phyloP scores from a whole-genome alignment of 148 eudicot genomes.

The Chenopodium album region DNA sequence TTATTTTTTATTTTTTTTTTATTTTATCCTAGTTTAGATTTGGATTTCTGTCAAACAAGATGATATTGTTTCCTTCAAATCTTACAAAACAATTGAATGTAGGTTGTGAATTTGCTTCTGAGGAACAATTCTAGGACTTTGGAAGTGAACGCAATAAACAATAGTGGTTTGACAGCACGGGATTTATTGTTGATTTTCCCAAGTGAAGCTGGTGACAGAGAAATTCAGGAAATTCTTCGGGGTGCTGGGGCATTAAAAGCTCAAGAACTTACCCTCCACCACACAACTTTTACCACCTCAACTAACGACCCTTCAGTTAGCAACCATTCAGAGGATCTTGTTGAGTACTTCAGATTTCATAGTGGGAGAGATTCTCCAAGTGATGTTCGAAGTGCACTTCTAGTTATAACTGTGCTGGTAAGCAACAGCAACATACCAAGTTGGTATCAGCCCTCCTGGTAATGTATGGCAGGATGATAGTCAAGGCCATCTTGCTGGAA shows the following conservation, averaged over 20 bases:
- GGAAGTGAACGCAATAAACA: slow-evolving; percentile 45
- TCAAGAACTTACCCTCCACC: slow-evolving; percentile 14
- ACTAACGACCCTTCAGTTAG: neutral
- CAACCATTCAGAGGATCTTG: neutral
- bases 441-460: slow-evolving; percentile 56
- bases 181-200: slow-evolving; percentile 38
- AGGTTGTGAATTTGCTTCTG: slow-evolving; percentile 43
- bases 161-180: slow-evolving; percentile 41
- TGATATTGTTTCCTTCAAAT: neutral
- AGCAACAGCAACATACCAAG: slow-evolving; percentile 59
- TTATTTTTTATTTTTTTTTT: too few relatives aligned
- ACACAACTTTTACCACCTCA: neutral
- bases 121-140: slow-evolving; percentile 4
- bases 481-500: slow-evolving; percentile 40
- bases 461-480: slow-evolving; percentile 55
- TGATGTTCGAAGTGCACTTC: slow-evolving; percentile 41
- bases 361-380: slow-evolving; percentile 50
- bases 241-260: slow-evolving; percentile 35
- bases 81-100: slow-evolving; percentile 6
- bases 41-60: neutral
- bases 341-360: slow-evolving; percentile 48
- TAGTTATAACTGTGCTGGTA: slow-evolving; percentile 51
- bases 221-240: slow-evolving; percentile 41
- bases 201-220: slow-evolving; percentile 53
- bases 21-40: neutral